These are phyloP conservation scores for Dictyostelium intermedium DNA, from an alignment of 78 protist genomes.

Conservation along the genomic window DNA sequence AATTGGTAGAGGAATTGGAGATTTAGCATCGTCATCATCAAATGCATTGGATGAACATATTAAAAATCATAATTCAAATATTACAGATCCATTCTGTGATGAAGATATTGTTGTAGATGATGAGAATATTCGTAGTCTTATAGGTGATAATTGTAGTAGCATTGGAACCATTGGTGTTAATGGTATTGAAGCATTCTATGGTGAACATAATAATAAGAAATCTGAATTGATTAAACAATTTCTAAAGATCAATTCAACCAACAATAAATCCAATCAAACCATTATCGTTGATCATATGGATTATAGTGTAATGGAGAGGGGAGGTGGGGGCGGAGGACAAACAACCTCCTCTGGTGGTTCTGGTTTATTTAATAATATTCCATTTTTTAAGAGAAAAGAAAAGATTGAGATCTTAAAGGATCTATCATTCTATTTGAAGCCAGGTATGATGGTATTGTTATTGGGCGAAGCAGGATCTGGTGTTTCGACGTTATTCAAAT, in stretches of 20 bases:
- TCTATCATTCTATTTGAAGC: constrained; percentile 53
- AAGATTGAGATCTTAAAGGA: constrained; percentile 5
- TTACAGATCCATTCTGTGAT: not conserved
- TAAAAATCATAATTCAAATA: not conserved
- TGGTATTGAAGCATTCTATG: not conserved
- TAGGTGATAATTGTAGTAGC: not conserved
- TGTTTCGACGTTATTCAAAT: constrained; percentile 39
- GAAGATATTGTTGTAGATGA: not conserved
- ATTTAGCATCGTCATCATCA: not conserved
- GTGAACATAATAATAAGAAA: not conserved
- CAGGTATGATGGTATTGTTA: constrained; percentile 75
- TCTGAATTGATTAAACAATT: constrained; percentile 3
- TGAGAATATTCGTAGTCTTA: not conserved
- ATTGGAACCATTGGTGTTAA: not conserved
- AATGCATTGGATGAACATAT: not conserved
- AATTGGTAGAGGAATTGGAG: not conserved
- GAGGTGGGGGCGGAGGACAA: too few species aligned
- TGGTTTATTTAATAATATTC: not conserved
- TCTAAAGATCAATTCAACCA: not conserved
- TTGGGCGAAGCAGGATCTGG: constrained; percentile 57
- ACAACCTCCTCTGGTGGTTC: not conserved
- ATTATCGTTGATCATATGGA: constrained; percentile 16
- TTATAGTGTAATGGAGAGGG: constrained; percentile 44
- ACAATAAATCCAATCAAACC: not conserved
- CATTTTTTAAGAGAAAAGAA: not conserved